A percentile compares a stretch with the other conserved stretches of the same genome.
These are phyloP conservation scores for Kockovaella imperatae DNA, from an alignment of 768 basidiomycete genomes.

Conservation along the genomic window DNA sequence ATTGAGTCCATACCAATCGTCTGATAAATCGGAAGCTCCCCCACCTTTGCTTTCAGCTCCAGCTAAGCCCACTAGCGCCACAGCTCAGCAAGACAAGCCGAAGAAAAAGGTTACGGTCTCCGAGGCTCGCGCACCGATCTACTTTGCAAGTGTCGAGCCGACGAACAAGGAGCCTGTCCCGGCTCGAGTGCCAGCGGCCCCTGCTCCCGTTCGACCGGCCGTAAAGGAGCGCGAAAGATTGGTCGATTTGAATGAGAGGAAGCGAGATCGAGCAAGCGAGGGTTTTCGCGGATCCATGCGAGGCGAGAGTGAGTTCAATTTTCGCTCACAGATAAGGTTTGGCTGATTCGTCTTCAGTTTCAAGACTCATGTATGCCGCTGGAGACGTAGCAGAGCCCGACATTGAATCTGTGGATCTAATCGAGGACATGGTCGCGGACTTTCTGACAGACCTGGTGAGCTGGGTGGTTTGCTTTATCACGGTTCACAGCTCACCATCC, in stretches of 20 bases:
- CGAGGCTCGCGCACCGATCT: neutral
- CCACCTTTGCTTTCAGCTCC: too few species aligned
- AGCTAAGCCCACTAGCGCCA: too few species aligned
- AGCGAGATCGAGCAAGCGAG: conserved; percentile 8
- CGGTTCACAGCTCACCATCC: neutral
- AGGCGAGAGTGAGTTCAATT: conserved; percentile 28
- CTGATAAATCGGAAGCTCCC: too few species aligned
- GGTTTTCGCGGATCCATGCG: conserved; percentile 31
- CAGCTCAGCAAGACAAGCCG: conserved; percentile 5
- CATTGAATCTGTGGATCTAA: conserved; percentile 28
- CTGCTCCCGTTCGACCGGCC: neutral
- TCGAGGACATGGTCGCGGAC: conserved; percentile 34
- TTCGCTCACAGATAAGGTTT: neutral
- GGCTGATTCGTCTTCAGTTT: conserved; percentile 18
- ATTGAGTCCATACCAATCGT: too few species aligned
- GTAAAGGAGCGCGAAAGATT: neutral
- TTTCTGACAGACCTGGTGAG: conserved; percentile 34
- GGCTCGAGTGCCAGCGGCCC: neutral
- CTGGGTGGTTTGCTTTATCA: neutral
- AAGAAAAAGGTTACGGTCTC: conserved; percentile 7
- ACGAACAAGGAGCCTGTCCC: neutral
- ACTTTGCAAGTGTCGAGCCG: conserved; percentile 1
- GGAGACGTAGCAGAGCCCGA: conserved; percentile 33
- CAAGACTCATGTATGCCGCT: conserved; percentile 34
- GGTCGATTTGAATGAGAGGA: neutral